Conservation (phyloP, 2,329 filamentous ascomycete genomes). For the Fusarium buharicum region DNA sequence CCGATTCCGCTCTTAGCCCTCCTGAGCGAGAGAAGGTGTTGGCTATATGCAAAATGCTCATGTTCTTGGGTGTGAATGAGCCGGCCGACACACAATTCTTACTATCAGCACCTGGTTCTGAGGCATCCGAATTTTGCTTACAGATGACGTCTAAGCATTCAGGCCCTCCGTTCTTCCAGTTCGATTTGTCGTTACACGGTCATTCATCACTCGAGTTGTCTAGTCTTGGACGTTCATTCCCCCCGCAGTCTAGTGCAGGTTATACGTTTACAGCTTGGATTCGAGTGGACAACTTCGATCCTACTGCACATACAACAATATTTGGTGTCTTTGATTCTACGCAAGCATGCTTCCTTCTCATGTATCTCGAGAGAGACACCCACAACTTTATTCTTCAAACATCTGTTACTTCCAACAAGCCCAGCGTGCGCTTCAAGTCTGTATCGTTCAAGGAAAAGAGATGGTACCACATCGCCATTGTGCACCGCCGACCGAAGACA, state of each 20-base stretch:
- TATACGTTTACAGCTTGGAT: constrained; percentile 95
- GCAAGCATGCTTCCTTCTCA: constrained; percentile 92
- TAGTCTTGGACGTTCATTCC: constrained; percentile 85
- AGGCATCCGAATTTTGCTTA: constrained; percentile 75
- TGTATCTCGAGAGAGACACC: constrained; percentile 93
- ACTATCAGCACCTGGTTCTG: constrained; percentile 61
- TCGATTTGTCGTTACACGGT: constrained; percentile 88
- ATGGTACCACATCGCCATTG: constrained; percentile 95
- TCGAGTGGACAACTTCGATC: constrained; percentile 86
- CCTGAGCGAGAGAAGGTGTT: constrained; percentile 70
- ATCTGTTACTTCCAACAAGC: constrained; percentile 84
- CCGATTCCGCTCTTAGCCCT: constrained; percentile 60
- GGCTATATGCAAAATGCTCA: constrained; percentile 74
- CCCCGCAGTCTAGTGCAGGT: constrained; percentile 79
- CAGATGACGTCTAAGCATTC: constrained; percentile 78
- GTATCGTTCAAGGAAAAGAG: constrained; percentile 76
- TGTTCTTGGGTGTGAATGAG: constrained; percentile 78
- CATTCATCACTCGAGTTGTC: constrained; percentile 91
- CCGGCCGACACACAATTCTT: constrained; percentile 87
- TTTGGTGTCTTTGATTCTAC: constrained; percentile 94
- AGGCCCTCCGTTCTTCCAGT: constrained; percentile 87
- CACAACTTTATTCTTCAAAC: constrained; percentile 96
- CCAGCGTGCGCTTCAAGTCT: constrained; percentile 93
- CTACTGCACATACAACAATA: constrained; percentile 87
- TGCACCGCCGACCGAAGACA: constrained; percentile 82